phyloP scores from a whole-genome alignment of 495 filamentous ascomycete species.

The Trichoderma reesei region DNA sequence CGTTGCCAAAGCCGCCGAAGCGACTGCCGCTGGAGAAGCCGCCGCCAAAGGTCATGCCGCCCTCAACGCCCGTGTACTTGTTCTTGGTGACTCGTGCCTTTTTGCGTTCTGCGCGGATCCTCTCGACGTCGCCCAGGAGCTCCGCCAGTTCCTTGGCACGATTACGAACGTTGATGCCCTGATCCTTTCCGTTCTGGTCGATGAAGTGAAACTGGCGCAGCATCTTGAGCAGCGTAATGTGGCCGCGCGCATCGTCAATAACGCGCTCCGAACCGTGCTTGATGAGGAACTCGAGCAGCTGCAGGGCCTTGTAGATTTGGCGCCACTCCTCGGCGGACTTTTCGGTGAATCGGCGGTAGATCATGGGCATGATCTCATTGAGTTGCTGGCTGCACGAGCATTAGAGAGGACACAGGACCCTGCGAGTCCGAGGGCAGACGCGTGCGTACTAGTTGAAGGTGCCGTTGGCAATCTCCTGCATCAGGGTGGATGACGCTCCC shows the following conservation, averaged over 20 bases:
- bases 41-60: conserved; percentile 52
- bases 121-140: conserved; percentile 84
- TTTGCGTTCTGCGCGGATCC: conserved; percentile 86
- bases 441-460: conserved; percentile 88
- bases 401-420: conserved; percentile 2
- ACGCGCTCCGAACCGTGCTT: conserved; percentile 98
- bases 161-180: conserved; percentile 95
- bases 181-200: conserved; percentile 93
- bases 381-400: conserved; percentile 66
- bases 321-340: conserved; percentile 98
- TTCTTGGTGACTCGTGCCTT: conserved; percentile 82
- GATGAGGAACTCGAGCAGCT: conserved; percentile 93
- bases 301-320: conserved; percentile 96
- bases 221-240: conserved; percentile 94
- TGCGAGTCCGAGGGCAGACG: background rate
- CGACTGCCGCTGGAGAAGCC: conserved; percentile 49
- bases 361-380: conserved; percentile 99
- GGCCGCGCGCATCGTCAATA: conserved; percentile 92
- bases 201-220: conserved; percentile 97
- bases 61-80: conserved; percentile 91
- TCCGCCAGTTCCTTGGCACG: conserved; percentile 92
- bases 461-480: conserved; percentile 94
- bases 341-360: conserved; percentile 98
- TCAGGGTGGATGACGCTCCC: conserved; percentile 81
- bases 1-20: conserved; percentile 87